phyloP scores from a whole-genome alignment of 345 rosid species.

The Iberis pinnata region DNA sequence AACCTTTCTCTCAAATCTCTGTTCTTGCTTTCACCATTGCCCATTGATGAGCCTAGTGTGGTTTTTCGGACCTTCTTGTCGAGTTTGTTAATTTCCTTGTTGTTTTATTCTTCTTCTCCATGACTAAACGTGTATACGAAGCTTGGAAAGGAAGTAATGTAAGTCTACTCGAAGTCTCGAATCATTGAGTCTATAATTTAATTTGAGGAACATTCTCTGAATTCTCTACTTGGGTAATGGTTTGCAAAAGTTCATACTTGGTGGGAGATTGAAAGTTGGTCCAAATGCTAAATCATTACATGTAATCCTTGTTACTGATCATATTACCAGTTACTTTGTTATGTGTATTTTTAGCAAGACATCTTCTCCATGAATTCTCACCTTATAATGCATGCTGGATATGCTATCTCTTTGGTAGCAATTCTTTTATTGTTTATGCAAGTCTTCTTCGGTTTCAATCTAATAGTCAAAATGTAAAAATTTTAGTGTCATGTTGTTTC shows the following conservation, averaged over 20 bases:
- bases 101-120: background rate
- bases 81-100: too few species aligned
- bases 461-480: background rate
- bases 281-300: slow-evolving; percentile 86
- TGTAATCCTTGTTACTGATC: slow-evolving; percentile 65
- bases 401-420: slow-evolving; percentile 61
- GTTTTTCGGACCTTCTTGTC: too few species aligned
- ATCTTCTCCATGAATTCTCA: slow-evolving; percentile 82
- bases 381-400: slow-evolving; percentile 76
- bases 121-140: background rate
- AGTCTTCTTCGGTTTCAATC: slow-evolving; percentile 31
- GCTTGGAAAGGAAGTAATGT: background rate
- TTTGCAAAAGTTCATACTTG: slow-evolving; percentile 72
- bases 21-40: too few species aligned
- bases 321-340: slow-evolving; percentile 63
- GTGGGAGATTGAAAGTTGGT: slow-evolving; percentile 93
- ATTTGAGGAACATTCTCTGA: too few species aligned
- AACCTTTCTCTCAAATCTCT: too few species aligned
- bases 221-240: too few species aligned
- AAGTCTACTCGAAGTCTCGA: too few species aligned
- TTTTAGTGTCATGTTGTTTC: background rate
- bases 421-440: slow-evolving; percentile 67
- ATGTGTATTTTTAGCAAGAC: slow-evolving; percentile 84
- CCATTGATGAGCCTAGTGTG: too few species aligned
- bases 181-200: too few species aligned